Percentiles rank a stretch among this genome's conserved stretches.
phyloP scores from a whole-genome alignment of 2,329 filamentous ascomycete species.

The Ciborinia camelliae region DNA sequence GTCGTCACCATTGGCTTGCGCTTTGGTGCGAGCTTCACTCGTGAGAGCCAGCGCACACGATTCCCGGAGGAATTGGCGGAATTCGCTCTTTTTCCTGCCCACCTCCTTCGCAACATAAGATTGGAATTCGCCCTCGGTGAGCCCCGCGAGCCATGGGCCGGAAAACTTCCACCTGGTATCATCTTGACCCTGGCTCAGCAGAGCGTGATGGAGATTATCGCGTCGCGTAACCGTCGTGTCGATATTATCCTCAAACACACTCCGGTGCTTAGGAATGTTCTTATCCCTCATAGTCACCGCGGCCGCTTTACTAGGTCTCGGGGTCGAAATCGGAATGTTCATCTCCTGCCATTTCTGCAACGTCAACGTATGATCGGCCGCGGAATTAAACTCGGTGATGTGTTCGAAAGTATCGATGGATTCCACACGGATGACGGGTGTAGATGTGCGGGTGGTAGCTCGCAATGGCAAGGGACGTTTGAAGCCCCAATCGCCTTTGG shows the following conservation, averaged over 20 bases:
- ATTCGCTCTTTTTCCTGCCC: slow-evolving; percentile 51
- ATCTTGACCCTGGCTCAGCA: slow-evolving; percentile 29
- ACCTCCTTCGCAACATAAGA: slow-evolving; percentile 54
- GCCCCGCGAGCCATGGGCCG: slow-evolving; percentile 63
- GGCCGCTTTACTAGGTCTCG: slow-evolving; percentile 25
- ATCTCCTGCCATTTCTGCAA: slow-evolving; percentile 85
- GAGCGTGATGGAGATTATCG: background rate
- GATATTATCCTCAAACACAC: slow-evolving; percentile 57
- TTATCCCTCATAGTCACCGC: background rate
- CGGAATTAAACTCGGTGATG: slow-evolving; percentile 83
- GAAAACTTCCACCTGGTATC: slow-evolving; percentile 62
- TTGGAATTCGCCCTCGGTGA: slow-evolving; percentile 59
- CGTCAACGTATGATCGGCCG: slow-evolving; percentile 76
- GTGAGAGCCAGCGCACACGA: slow-evolving; percentile 49
- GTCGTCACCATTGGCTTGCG: slow-evolving; percentile 19
- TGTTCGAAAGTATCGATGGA: slow-evolving; percentile 82
- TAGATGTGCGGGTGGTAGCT: slow-evolving; percentile 67
- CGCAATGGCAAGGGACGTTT: slow-evolving; percentile 79
- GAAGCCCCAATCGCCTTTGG: slow-evolving; percentile 85
- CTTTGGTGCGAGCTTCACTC: slow-evolving; percentile 12
- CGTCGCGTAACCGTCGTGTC: slow-evolving; percentile 46
- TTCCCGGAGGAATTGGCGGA: slow-evolving; percentile 51
- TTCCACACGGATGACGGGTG: slow-evolving; percentile 73
- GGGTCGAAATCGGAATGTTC: slow-evolving; percentile 64
- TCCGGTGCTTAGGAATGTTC: slow-evolving; percentile 34